Conservation (phyloP, 2,329 filamentous ascomycete genomes). For the Helotiales sp. region DNA sequence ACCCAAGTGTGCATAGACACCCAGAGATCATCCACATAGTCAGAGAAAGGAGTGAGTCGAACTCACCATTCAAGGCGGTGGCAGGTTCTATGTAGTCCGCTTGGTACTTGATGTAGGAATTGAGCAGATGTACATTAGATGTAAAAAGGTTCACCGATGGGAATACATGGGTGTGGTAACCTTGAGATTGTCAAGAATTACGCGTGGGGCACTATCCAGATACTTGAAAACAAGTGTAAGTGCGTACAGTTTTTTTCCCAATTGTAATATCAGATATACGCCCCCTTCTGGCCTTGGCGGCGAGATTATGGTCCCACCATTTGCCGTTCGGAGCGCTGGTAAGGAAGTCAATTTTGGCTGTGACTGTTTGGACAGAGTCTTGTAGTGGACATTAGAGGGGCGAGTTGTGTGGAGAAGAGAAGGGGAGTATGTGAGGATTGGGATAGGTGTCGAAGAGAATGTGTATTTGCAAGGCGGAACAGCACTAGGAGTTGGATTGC, state of each 20-base stretch:
- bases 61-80: not conserved
- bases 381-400: not conserved
- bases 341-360: not conserved
- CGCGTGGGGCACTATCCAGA: not conserved
- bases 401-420: not conserved
- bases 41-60: constrained; percentile 11
- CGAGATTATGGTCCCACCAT: not conserved
- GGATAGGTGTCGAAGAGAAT: not conserved
- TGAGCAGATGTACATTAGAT: constrained; percentile 13
- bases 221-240: not conserved
- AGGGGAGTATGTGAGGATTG: not conserved
- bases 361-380: not conserved
- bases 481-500: not conserved
- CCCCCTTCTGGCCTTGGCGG: too few relatives aligned
- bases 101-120: not conserved
- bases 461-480: not conserved
- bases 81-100: not conserved
- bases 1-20: constrained; percentile 89
- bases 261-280: too few relatives aligned
- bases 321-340: not conserved
- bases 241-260: too few relatives aligned
- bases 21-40: constrained; percentile 70
- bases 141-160: not conserved
- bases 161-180: not conserved
- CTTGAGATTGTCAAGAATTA: not conserved